Base-by-base conservation (phyloP, 1,284 basidiomycete genomes). In the Leccinum griseonigrum region DNA sequence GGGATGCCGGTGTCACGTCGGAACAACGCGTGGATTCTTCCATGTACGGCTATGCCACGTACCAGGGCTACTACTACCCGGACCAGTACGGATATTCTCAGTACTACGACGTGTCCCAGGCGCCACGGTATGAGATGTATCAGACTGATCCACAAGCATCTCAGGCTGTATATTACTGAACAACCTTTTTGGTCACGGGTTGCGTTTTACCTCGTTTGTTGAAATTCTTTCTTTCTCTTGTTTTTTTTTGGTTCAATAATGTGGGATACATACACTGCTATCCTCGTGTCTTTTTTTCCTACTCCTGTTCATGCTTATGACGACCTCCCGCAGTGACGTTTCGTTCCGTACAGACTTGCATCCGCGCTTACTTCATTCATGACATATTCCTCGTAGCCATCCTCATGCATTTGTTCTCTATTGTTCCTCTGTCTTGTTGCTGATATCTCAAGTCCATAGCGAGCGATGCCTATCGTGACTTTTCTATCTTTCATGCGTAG, bases 121-220 rank as follows among this genome's bases (percentile, higher is more conserved):
- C 78, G 65, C 80, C 83, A 69, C 83, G 83, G 66, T 90, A 89
- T 72, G 87, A 89, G 66, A 79, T 83, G 79, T 90, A 89, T 71
- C 78, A 81, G 53, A 73, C 79, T 63, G 83, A 85, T 64, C 81
- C 72, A 54, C 75, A 80, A 60, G 67, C 78, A 55, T 76, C 82
- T 64, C 82, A 83, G 71, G 81, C 84, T 66, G 80, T 81, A 65
- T 89, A 87, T 75, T 87, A 86, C 75, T 88, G 78, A 78, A 74
- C 62, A 60, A 61, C 13, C 54, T 59, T 57, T 60, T 51, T 58
- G 7, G 61, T 56, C 29, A 50, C 59, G 57, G 46, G 5, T 56
- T 59, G 57, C 55, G 60, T 54, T 46, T 62, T 56, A 57, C 59
- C 54, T 64, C 54, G 46, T 51, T 11, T 61, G 56, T 63, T 60